Conservation (phyloP, 129 eudicot genomes). For the Flaveria brownii region DNA sequence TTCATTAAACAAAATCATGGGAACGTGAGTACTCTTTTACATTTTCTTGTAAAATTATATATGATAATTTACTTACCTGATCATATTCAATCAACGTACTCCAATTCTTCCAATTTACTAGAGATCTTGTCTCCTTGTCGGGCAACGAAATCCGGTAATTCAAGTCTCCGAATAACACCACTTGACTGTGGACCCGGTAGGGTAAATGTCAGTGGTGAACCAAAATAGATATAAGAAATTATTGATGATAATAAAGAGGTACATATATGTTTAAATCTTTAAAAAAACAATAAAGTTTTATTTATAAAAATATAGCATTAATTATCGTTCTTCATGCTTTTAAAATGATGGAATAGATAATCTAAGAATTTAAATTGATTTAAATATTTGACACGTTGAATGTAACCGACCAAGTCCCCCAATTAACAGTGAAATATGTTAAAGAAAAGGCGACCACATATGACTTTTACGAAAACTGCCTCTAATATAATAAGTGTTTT, state of each 20-base stretch:
- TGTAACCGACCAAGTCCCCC: conserved; percentile 17
- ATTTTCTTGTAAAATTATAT: background rate
- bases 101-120: conserved; percentile 61
- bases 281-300: background rate
- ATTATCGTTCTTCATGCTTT: background rate
- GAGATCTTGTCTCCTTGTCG: conserved; percentile 47
- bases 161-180: conserved; percentile 71
- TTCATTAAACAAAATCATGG: conserved; percentile 13
- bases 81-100: conserved; percentile 52
- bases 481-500: background rate
- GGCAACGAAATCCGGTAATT: conserved; percentile 76
- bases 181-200: conserved; percentile 40
- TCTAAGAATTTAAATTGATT: background rate
- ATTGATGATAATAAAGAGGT: background rate
- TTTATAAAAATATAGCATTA: background rate
- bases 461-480: background rate
- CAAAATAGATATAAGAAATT: background rate
- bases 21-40: background rate
- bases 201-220: background rate
- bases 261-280: background rate
- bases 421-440: background rate
- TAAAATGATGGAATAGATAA: background rate
- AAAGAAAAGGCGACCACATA: conserved; percentile 9
- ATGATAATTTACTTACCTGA: conserved; percentile 47
- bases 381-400: conserved; percentile 9